Evolutionary conservation across 2,329 filamentous ascomycete species (phyloP), one percentile per base, ranked within the genome.

Genomic region (Mycosphaerella sp.): DNA sequence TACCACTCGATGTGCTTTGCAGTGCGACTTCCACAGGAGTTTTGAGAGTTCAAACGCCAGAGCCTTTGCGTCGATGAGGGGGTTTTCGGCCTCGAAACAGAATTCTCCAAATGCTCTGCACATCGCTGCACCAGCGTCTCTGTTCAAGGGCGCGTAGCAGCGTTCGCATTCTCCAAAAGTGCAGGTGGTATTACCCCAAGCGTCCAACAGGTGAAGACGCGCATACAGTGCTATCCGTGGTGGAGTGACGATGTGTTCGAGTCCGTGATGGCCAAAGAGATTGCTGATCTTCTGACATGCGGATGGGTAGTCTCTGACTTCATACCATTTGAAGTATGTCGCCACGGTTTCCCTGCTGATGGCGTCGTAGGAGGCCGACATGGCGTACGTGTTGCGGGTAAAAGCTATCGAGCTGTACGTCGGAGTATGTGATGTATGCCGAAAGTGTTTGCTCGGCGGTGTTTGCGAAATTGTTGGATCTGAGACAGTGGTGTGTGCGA

Each of bases 101-200:
- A 48, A 48, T 30, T 48, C 45, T 27, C 39, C 45, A 25, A 48
- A 41, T 6, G 21, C 30, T 8, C 5, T 21, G 37, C 45, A 48
- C 13, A 48, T 41, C 4, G 37, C n/a, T 16, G 10, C 27, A 18
- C 27, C 37, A 21, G 41, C 45, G 28, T 41, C 36, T 27, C 36
- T 34, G 25, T 4, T 35, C 10, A 48, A 37, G 18, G 28, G 28
- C 13, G 12, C 17, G 10, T 27, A 18, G 39, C 45, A 48, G 39
- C 45, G 37, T 35, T 48, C 39, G 28, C 25, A 14, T 34, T 35
- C 25, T 30, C 45, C 28, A 17, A 48, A 48, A 7, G 39, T 42
- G 28, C 45, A 48, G 3, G 45, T 48, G 6, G 45, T 41, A 17
- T 48, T 48, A 27, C 40, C 27, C 45, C 45, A 48, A 16, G 39